Evolutionary conservation across 345 rosid species (phyloP).

Genomic region (Xanthoceras sorbifolium): DNA sequence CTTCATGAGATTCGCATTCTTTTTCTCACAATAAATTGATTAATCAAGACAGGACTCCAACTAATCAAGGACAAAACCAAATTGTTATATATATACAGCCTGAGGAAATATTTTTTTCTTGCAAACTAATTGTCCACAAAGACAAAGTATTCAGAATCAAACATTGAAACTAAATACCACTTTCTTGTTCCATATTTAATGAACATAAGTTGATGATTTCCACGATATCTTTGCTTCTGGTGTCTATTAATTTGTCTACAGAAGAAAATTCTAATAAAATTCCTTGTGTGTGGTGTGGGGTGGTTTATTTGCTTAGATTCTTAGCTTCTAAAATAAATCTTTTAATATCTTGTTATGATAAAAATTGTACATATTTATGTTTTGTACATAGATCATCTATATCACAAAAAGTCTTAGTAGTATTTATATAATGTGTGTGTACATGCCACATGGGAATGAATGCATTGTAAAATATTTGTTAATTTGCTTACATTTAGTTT

Average conservation of each 20-base stretch:
- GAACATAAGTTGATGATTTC: not conserved
- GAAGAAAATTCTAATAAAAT: not conserved
- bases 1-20: not conserved
- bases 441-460: not conserved
- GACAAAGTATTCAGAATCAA: not conserved
- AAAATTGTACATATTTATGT: not conserved
- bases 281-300: not conserved
- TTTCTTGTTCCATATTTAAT: conserved; percentile 10
- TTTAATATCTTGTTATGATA: not conserved
- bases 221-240: not conserved
- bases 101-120: not conserved
- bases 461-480: too few species aligned
- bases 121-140: not conserved
- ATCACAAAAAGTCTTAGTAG: not conserved
- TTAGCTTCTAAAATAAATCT: not conserved
- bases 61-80: not conserved
- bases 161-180: not conserved
- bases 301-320: not conserved
- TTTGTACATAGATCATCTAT: not conserved
- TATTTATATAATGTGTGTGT: not conserved
- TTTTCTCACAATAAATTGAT: not conserved
- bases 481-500: too few species aligned
- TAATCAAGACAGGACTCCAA: not conserved
- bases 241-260: not conserved
- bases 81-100: not conserved